Evolutionary conservation across 179 eudicot species (phyloP).

Genomic region (Spergularia azorica): DNA sequence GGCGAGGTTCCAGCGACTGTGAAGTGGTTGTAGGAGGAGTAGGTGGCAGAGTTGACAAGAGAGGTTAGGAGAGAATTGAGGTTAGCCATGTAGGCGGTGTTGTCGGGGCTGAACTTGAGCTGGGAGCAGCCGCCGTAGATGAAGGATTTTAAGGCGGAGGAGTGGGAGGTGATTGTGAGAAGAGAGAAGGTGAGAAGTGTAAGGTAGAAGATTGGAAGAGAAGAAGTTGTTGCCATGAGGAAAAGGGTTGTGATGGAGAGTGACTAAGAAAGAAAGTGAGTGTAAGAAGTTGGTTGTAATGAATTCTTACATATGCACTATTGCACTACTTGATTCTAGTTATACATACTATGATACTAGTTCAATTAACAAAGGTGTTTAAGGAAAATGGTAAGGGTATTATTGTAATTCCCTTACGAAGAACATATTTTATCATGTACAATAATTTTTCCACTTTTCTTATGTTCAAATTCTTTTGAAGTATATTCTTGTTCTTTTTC

Average conservation of each 20-base stretch:
- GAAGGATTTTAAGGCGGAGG: conserved; percentile 46
- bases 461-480: no score
- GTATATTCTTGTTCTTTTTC: no score
- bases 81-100: conserved; percentile 61
- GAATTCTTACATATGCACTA: conserved; percentile 13
- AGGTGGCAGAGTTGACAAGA: conserved; percentile 80
- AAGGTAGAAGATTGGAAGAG: conserved; percentile 1
- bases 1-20: conserved; percentile 50
- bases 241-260: background rate
- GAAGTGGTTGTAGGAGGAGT: conserved; percentile 58
- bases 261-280: conserved; percentile 19
- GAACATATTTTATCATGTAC: background rate
- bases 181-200: conserved; percentile 7
- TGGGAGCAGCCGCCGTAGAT: conserved; percentile 83
- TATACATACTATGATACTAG: background rate
- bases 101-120: conserved; percentile 42
- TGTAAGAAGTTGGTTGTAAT: background rate
- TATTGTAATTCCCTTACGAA: background rate
- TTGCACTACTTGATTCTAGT: background rate
- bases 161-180: conserved; percentile 21
- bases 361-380: background rate
- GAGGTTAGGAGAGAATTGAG: conserved; percentile 73
- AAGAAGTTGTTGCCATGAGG: conserved; percentile 19
- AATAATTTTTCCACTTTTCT: no score
- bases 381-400: conserved; percentile 3